phyloP scores from a whole-genome alignment of 371 early-diverging fungal genomes.

The Umbelopsis sp. region DNA sequence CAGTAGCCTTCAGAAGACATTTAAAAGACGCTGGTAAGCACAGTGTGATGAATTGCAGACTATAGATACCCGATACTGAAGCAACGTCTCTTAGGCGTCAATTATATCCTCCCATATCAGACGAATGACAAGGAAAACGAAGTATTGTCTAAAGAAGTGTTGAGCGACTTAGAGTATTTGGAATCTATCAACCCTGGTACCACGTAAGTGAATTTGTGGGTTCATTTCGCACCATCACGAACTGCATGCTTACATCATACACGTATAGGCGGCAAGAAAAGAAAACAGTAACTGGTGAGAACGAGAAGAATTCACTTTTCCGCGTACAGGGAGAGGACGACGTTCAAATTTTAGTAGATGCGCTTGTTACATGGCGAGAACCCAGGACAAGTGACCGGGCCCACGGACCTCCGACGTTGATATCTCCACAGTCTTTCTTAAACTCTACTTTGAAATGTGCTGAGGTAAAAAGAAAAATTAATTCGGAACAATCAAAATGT shows the following conservation, averaged over 20 bases:
- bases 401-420: constrained; percentile 7
- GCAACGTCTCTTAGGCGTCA: background rate
- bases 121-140: constrained; percentile 4
- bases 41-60: background rate
- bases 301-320: background rate
- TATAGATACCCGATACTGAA: background rate
- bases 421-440: constrained; percentile 11
- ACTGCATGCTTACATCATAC: background rate
- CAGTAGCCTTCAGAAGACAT: constrained; percentile 2
- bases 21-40: background rate
- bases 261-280: background rate
- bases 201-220: background rate
- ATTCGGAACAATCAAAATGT: no score
- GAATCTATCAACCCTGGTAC: constrained; percentile 8
- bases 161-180: constrained; percentile 6
- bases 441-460: constrained; percentile 7
- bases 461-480: background rate
- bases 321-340: background rate
- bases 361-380: constrained; percentile 3
- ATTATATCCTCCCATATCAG: background rate
- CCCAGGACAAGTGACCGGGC: constrained; percentile 14
- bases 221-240: background rate
- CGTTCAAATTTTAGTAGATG: background rate
- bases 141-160: background rate
- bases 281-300: background rate